Conservation (phyloP, 805 yeast genomes). For the Yarrowia phangngaensis region DNA sequence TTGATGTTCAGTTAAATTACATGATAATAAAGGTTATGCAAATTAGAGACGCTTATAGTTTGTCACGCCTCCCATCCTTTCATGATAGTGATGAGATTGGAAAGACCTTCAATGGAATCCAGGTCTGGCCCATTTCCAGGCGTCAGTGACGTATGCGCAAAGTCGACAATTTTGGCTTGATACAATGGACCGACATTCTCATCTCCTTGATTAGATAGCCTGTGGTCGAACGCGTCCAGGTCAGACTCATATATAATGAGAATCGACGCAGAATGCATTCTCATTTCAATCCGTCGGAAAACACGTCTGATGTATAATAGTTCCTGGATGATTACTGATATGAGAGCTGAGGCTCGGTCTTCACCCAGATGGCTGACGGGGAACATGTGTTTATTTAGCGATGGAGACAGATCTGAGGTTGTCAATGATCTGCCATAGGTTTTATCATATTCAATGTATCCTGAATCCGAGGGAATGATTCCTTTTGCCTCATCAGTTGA, state of each 20-base stretch:
- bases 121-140: constrained; percentile 69
- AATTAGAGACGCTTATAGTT: too few species aligned
- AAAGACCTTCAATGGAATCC: constrained; percentile 65
- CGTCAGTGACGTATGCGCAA: constrained; percentile 74
- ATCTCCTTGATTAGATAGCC: constrained; percentile 35
- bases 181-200: constrained; percentile 46
- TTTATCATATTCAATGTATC: constrained; percentile 57
- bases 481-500: neutral
- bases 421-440: constrained; percentile 62
- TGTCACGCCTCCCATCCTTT: constrained; percentile 8
- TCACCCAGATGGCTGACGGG: constrained; percentile 28
- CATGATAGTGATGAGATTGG: constrained; percentile 47
- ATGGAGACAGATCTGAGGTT: neutral
- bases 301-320: constrained; percentile 65
- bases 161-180: constrained; percentile 69
- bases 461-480: constrained; percentile 1
- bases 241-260: constrained; percentile 74
- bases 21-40: too few species aligned
- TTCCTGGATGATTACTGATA: constrained; percentile 51
- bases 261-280: constrained; percentile 69
- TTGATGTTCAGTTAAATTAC: too few species aligned
- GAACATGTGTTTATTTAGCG: constrained; percentile 21
- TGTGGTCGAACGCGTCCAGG: constrained; percentile 47
- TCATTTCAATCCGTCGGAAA: constrained; percentile 55
- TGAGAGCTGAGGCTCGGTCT: constrained; percentile 40